phyloP scores from a whole-genome alignment of 2,329 filamentous ascomycete genomes.

The Epicoccum nigrum region DNA sequence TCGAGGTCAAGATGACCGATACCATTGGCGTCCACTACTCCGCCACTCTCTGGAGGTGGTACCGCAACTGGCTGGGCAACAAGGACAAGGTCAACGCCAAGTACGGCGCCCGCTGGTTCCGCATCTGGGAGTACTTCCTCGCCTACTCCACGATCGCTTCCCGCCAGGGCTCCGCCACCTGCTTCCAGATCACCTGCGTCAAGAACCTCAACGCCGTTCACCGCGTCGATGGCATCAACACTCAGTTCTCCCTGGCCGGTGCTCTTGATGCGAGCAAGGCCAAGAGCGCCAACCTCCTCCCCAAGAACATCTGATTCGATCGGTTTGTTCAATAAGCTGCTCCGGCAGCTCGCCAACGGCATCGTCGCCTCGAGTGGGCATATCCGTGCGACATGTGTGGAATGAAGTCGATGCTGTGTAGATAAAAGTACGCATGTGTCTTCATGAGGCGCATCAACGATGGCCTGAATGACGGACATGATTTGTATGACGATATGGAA shows the following conservation, averaged over 20 bases:
- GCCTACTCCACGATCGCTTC: slow-evolving; percentile 84
- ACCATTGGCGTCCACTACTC: slow-evolving; percentile 97
- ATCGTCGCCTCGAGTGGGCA: background rate
- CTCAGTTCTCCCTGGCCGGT: slow-evolving; percentile 71
- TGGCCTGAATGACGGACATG: slow-evolving; percentile 4
- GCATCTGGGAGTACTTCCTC: slow-evolving; percentile 93
- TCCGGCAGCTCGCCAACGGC: background rate
- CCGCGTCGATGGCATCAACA: slow-evolving; percentile 74
- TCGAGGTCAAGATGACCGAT: slow-evolving; percentile 90
- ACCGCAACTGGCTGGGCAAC: slow-evolving; percentile 97
- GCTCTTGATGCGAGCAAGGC: slow-evolving; percentile 62
- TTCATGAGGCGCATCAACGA: background rate
- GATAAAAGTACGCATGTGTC: slow-evolving; percentile 3
- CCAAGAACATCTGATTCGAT: slow-evolving; percentile 11
- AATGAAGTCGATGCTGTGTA: background rate
- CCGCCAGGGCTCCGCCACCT: slow-evolving; percentile 81
- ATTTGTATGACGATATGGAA: slow-evolving; percentile 13
- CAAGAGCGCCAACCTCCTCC: slow-evolving; percentile 26
- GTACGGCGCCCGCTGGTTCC: slow-evolving; percentile 95
- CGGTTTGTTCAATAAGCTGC: background rate
- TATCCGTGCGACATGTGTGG: background rate
- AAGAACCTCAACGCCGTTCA: slow-evolving; percentile 92
- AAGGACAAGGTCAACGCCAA: slow-evolving; percentile 90
- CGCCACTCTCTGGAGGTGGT: slow-evolving; percentile 96
- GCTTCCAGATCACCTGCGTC: slow-evolving; percentile 84